Conservation (phyloP, 176 grass and related monocot genomes). For the Bothriochloa decipiens region DNA sequence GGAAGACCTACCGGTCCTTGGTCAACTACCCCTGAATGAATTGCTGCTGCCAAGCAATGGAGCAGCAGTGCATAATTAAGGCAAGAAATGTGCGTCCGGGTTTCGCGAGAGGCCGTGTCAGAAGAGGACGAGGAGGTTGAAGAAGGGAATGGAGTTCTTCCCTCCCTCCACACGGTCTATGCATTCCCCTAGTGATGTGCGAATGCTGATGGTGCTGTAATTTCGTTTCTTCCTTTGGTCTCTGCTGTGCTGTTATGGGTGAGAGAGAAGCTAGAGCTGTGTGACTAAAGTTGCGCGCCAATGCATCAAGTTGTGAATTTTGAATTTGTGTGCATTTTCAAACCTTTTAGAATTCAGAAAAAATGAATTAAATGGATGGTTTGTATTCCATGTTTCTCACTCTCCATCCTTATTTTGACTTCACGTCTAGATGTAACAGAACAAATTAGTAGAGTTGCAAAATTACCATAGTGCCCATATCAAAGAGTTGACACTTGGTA, state of each 20-base stretch:
- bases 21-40: slow-evolving; percentile 62
- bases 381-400: neutral
- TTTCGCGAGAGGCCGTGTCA: slow-evolving; percentile 10
- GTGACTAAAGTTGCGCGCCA: slow-evolving; percentile 22
- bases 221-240: neutral
- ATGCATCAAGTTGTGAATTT: neutral
- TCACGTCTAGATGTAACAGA: no score
- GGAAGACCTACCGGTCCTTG: slow-evolving; percentile 58
- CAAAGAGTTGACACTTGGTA: no score
- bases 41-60: neutral
- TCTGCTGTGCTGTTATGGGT: neutral
- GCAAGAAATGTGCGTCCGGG: slow-evolving; percentile 38
- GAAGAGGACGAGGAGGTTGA: slow-evolving; percentile 47
- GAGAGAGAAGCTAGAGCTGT: neutral
- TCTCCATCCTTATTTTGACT: no score
- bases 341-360: neutral
- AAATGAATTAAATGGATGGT: neutral
- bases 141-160: slow-evolving; percentile 39
- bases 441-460: no score
- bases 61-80: neutral
- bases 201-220: neutral
- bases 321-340: neutral
- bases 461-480: no score
- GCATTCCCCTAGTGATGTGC: slow-evolving; percentile 39
- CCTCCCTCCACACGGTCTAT: slow-evolving; percentile 48